Evolutionary conservation across 192 early-diverging fungal genomes (phyloP).

Genomic region (Coemansia biformis): DNA sequence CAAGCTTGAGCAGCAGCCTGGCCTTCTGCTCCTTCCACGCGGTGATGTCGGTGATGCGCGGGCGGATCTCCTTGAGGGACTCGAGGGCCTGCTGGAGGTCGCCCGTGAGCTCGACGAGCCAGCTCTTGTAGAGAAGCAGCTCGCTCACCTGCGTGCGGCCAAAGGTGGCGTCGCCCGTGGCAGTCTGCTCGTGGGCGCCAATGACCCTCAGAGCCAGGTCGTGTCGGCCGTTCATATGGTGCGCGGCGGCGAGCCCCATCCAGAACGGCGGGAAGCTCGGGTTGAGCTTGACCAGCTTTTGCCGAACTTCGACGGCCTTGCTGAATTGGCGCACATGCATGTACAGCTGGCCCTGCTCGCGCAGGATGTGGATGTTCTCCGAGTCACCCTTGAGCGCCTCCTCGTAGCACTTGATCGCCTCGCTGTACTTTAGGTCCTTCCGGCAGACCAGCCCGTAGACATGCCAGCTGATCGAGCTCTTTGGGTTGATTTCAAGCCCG

Average conservation of each 20-base stretch:
- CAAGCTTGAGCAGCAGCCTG: slow-evolving; percentile 59
- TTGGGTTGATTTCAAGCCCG: slow-evolving; percentile 74
- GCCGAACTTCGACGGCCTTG: slow-evolving; percentile 66
- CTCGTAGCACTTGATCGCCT: slow-evolving; percentile 87
- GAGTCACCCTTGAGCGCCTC: slow-evolving; percentile 81
- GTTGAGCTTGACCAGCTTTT: slow-evolving; percentile 62
- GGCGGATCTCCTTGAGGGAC: slow-evolving; percentile 68
- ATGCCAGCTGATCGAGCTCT: slow-evolving; percentile 94
- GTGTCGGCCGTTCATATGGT: slow-evolving; percentile 72
- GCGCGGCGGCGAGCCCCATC: slow-evolving; percentile 79
- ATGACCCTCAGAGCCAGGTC: slow-evolving; percentile 73
- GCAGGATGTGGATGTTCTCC: slow-evolving; percentile 88
- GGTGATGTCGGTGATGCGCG: slow-evolving; percentile 67
- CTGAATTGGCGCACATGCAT: slow-evolving; percentile 85
- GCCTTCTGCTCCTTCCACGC: slow-evolving; percentile 74
- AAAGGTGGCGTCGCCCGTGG: slow-evolving; percentile 25
- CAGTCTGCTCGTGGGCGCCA: slow-evolving; percentile 52
- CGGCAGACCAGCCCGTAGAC: slow-evolving; percentile 90
- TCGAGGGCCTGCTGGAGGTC: slow-evolving; percentile 71
- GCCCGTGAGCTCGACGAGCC: slow-evolving; percentile 77
- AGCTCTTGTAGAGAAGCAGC: slow-evolving; percentile 80
- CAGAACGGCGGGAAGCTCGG: slow-evolving; percentile 66
- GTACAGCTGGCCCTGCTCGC: slow-evolving; percentile 82
- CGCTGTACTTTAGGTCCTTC: slow-evolving; percentile 86
- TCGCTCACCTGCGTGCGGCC: slow-evolving; percentile 73